A percentile compares a stretch with the other conserved stretches of the same genome.
These are phyloP conservation scores for Barnettozyma hawaiiensis DNA, from an alignment of 1,139 yeast genomes.

Conservation along the genomic window DNA sequence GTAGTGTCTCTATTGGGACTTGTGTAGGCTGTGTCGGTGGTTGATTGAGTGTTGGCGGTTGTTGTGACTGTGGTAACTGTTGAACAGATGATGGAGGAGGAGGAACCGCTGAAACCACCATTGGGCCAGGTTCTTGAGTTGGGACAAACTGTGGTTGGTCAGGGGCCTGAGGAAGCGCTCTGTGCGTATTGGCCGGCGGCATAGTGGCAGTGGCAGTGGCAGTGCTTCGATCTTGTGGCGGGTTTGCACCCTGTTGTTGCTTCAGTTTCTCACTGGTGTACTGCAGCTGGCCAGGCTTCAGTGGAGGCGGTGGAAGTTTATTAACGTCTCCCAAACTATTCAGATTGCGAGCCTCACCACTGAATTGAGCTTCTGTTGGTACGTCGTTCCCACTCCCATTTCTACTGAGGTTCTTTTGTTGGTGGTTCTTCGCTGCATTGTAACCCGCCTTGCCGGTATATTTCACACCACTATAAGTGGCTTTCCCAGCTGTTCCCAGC, in stretches of 20 bases:
- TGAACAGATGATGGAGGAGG: conserved; percentile 1
- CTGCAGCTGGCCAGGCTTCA: conserved; percentile 35
- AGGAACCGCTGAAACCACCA: neutral
- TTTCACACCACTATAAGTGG: conserved; percentile 36
- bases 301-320: conserved; percentile 51
- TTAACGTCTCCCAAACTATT: conserved; percentile 35
- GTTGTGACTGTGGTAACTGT: conserved; percentile 10
- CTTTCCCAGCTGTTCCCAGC: conserved; percentile 8
- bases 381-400: conserved; percentile 12
- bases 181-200: neutral
- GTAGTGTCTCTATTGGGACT: conserved; percentile 9
- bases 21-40: conserved; percentile 11
- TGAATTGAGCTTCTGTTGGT: conserved; percentile 12
- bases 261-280: conserved; percentile 24
- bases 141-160: neutral
- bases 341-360: conserved; percentile 29
- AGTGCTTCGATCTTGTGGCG: conserved; percentile 6
- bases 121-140: too few relatives aligned
- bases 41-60: conserved; percentile 9
- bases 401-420: conserved; percentile 15
- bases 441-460: conserved; percentile 43
- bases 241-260: neutral
- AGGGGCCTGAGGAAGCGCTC: conserved; percentile 2
- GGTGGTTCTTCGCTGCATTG: conserved; percentile 34
- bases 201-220: neutral